Conservation (phyloP, 768 basidiomycete genomes). For the Hemileccinum impolitum region DNA sequence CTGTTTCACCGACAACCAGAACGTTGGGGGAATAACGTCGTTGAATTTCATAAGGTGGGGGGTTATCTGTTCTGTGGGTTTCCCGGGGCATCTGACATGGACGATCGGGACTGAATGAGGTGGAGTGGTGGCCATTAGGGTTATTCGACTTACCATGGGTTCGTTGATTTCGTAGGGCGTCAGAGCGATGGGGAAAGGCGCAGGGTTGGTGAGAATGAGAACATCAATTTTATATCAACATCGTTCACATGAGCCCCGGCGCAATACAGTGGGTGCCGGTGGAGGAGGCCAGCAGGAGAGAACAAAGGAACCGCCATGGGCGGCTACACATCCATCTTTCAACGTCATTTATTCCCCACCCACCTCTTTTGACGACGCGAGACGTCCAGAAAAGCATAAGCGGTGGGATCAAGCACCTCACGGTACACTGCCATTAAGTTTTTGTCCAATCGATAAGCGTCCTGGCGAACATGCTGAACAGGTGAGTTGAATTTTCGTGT, state of each 20-base stretch:
- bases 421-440: conserved; percentile 5
- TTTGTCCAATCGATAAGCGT: conserved; percentile 13
- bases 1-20: conserved; percentile 35
- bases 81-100: conserved; percentile 13
- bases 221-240: conserved; percentile 18
- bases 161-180: neutral
- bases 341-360: neutral
- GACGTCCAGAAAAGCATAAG: conserved; percentile 4
- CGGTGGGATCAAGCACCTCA: neutral
- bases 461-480: conserved; percentile 12
- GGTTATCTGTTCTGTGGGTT: conserved; percentile 6
- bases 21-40: conserved; percentile 33
- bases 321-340: conserved; percentile 11
- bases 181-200: neutral
- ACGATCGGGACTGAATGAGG: conserved; percentile 4
- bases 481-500: conserved; percentile 9
- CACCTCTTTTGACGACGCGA: neutral
- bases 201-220: neutral
- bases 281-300: neutral
- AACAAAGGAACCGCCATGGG: conserved; percentile 6
- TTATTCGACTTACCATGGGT: conserved; percentile 12
- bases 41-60: conserved; percentile 20
- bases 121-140: neutral
- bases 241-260: neutral
- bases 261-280: neutral